Percentiles rank a stretch among this genome's conserved stretches.
Conservation (phyloP, 1,284 basidiomycete genomes). For the Mycena citricolor region DNA sequence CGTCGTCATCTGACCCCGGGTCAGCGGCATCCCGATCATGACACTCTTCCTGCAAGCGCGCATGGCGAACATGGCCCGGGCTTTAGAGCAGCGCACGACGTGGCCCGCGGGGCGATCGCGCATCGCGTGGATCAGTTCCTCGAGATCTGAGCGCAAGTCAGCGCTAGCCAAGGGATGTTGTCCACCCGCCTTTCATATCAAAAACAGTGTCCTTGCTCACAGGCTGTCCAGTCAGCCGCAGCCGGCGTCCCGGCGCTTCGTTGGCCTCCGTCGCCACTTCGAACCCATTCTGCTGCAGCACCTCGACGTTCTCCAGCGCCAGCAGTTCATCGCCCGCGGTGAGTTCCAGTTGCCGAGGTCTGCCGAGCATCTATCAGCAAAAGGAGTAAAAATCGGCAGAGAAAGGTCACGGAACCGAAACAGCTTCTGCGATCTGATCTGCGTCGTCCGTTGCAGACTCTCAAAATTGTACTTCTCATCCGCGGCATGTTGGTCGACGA, state of each 20-base stretch:
- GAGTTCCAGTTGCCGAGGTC: conserved; percentile 78
- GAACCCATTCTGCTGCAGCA: conserved; percentile 87
- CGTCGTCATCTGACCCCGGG: conserved; percentile 73
- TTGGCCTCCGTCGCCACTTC: conserved; percentile 66
- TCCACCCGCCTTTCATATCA: conserved; percentile 47
- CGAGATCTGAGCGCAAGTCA: conserved; percentile 69
- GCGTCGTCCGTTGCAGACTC: conserved; percentile 83
- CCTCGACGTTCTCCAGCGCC: conserved; percentile 82
- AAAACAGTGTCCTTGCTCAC: conserved; percentile 90
- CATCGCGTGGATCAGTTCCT: conserved; percentile 88
- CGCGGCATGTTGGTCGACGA: conserved; percentile 86
- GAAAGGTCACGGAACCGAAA: conserved; percentile 56
- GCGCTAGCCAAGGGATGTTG: not conserved
- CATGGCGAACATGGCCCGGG: conserved; percentile 95
- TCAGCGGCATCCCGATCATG: conserved; percentile 92
- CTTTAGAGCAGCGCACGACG: conserved; percentile 89
- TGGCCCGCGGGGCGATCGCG: conserved; percentile 74
- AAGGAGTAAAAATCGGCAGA: conserved; percentile 1
- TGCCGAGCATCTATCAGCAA: conserved; percentile 33
- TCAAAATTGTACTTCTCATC: conserved; percentile 99
- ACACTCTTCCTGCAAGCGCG: conserved; percentile 94
- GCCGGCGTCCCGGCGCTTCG: conserved; percentile 42
- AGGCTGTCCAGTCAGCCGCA: conserved; percentile 82
- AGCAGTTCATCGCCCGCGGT: conserved; percentile 90
- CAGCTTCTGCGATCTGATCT: conserved; percentile 84